phyloP scores from a whole-genome alignment of 1,284 basidiomycete species.

The Heliocybe sulcata region DNA sequence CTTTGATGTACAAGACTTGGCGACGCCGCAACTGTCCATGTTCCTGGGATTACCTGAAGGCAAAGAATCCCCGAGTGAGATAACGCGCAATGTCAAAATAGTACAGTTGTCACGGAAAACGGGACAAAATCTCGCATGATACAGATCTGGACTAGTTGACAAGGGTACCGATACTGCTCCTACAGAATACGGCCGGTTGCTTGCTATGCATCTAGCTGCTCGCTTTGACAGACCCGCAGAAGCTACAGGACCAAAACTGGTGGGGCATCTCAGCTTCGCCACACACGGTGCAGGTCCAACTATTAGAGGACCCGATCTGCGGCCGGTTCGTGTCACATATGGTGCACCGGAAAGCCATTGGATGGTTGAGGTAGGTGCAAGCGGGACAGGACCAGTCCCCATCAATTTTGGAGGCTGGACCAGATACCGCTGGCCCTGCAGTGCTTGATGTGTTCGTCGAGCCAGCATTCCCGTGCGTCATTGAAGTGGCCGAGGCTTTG shows the following conservation, averaged over 20 bases:
- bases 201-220: not conserved
- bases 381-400: constrained; percentile 57
- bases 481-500: not conserved
- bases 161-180: no score
- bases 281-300: constrained; percentile 69
- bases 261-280: constrained; percentile 53
- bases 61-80: constrained; percentile 12
- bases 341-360: constrained; percentile 45
- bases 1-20: constrained; percentile 8
- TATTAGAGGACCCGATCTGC: constrained; percentile 19
- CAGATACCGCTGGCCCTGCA: not conserved
- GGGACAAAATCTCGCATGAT: not conserved
- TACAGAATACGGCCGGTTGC: no score
- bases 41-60: constrained; percentile 21
- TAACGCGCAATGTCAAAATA: constrained; percentile 28
- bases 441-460: not conserved
- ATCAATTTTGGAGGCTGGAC: constrained; percentile 6
- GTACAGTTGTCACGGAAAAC: constrained; percentile 21
- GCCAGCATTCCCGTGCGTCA: constrained; percentile 1
- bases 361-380: constrained; percentile 68
- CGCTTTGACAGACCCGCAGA: constrained; percentile 63
- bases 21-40: constrained; percentile 11
- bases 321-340: constrained; percentile 54
- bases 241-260: constrained; percentile 68
- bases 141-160: not conserved